Evolutionary conservation across 257 asterid species (phyloP).

Genomic region (Solanum piurae): DNA sequence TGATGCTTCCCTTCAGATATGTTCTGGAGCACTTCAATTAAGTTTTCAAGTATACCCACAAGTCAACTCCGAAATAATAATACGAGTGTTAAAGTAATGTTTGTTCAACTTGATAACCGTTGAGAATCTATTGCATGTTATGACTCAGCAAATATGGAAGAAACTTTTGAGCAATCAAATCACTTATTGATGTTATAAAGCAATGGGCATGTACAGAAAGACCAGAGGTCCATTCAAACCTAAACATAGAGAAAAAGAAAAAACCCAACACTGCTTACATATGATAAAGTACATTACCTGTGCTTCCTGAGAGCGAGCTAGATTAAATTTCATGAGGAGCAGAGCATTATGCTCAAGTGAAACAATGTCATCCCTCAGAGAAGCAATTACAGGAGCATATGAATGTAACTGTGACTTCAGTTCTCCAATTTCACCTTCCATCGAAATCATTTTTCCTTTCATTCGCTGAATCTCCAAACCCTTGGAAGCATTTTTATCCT

Average conservation of each 20-base stretch:
- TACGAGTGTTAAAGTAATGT: neutral
- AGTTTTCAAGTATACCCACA: neutral
- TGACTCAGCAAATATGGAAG: neutral
- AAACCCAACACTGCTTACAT: neutral
- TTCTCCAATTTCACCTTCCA: constrained; percentile 52
- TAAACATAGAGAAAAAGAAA: neutral
- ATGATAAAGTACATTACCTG: constrained; percentile 40
- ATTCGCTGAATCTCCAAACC: constrained; percentile 42
- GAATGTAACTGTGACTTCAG: constrained; percentile 47
- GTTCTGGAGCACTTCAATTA: neutral
- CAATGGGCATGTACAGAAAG: neutral
- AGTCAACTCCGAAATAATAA: neutral
- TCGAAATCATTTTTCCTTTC: constrained; percentile 37
- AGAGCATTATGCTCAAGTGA: constrained; percentile 55
- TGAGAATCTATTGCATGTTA: neutral
- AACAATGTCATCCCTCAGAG: constrained; percentile 53
- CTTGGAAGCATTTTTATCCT: constrained; percentile 34
- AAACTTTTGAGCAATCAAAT: neutral
- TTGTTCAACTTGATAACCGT: neutral
- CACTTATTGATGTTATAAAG: neutral
- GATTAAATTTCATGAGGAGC: constrained; percentile 31
- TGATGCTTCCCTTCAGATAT: neutral
- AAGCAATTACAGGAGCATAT: constrained; percentile 50
- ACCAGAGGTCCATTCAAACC: neutral
- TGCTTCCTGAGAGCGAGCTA: constrained; percentile 23